Base-by-base conservation (phyloP, 1,139 yeast genomes). In the Saccharomyces hybrid region DNA sequence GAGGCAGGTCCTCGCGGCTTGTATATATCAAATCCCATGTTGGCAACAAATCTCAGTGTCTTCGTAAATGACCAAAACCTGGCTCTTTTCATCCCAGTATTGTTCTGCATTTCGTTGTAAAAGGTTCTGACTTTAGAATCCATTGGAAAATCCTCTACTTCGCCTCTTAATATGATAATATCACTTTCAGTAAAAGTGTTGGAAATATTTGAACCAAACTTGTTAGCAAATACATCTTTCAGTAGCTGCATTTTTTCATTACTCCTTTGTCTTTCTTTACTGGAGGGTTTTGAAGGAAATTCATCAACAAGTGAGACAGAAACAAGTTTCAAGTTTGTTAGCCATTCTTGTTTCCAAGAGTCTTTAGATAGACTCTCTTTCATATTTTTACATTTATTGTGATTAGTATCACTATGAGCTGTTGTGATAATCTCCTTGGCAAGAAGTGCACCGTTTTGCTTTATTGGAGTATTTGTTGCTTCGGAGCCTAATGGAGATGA, bases 61-160 rank as follows among this genome's bases (percentile, higher is more conserved):
- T 62, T 62, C 6, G 44, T 42, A 1, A 55, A 31, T 25, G 60
- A 50, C 65, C 65, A 62, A 11, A 62, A 48, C 46, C 64, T 57
- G 16, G 60, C 25, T 16, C 51, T 57, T 29, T 51, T 59, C 5
- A 41, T 6, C 6, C 23, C 44, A 38, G 44, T 5, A 5, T 38
- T 38, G 44, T 16, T 16, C 23, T 38, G 44, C 3, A 5, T 2
- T 16, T 38, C 25, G 23, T 38, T 16, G 13, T 38, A 38, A n/a
- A 8, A 19, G 5, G 11, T 9, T 5, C 11, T 38, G 23, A 38
- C 13, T 9, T 19, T 5, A 38, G 44, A 38, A 14, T 9, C 11
- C 25, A 16, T 16, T 38, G 44, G 44, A 7, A 49, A 55, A 13
- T 53, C 46, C 14, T 47, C 28, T 13, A 34, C n/a, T 6, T 32